Percentiles rank a stretch among this genome's conserved stretches.
These are phyloP conservation scores for Diaporthe destruens DNA, from an alignment of 2,329 filamentous ascomycete genomes.

Conservation along the genomic window DNA sequence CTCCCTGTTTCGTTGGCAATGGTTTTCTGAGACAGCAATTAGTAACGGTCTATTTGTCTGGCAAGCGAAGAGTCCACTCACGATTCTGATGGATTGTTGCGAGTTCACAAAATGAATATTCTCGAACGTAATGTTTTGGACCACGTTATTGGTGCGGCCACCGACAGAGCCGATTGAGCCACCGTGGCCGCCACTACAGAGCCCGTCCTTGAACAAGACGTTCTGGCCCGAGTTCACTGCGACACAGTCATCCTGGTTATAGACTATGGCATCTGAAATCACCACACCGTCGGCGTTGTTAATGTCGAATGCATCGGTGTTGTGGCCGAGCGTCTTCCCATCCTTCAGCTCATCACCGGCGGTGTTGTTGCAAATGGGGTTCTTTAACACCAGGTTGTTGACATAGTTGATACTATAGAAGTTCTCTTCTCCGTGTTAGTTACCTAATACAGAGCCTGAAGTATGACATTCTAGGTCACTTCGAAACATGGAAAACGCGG, in stretches of 20 bases:
- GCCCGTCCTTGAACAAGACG: constrained; percentile 56
- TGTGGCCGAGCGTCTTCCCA: constrained; percentile 55
- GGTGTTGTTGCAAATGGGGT: constrained; percentile 69
- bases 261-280: constrained; percentile 63
- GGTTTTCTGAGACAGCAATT: constrained; percentile 59
- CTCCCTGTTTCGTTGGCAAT: constrained; percentile 63
- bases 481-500: too few species aligned
- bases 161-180: constrained; percentile 72
- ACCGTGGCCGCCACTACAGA: constrained; percentile 67
- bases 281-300: constrained; percentile 59
- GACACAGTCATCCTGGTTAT: constrained; percentile 72
- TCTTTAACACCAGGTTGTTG: constrained; percentile 58
- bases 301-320: constrained; percentile 69
- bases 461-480: too few species aligned
- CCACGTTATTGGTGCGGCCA: constrained; percentile 65
- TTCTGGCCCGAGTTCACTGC: constrained; percentile 67
- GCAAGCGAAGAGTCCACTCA: constrained; percentile 48
- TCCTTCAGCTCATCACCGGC: constrained; percentile 58
- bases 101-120: constrained; percentile 63
- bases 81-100: constrained; percentile 43
- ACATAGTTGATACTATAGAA: constrained; percentile 60
- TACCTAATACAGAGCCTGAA: too few species aligned
- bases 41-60: constrained; percentile 52
- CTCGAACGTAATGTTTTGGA: constrained; percentile 64
- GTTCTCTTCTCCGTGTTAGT: constrained; percentile 52